A percentile compares a stretch with the other conserved stretches of the same genome.
Evolutionary conservation across 2,329 filamentous ascomycete genomes (phyloP).

Genomic region (Blastomyces gilchristii): DNA sequence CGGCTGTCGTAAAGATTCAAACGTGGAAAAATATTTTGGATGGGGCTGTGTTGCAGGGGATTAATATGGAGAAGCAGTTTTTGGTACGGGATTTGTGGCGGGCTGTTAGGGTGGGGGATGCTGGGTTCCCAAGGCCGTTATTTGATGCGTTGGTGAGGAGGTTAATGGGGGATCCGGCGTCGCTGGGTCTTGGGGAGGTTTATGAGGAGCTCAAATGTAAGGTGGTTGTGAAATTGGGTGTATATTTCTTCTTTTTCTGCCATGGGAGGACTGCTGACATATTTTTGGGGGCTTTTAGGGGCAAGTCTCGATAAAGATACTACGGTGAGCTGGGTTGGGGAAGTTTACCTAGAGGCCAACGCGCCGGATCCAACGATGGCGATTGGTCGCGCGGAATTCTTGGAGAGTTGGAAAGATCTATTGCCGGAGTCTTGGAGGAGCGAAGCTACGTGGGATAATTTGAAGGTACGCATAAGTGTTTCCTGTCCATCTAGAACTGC

Average conservation of each 20-base stretch:
- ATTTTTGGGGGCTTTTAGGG: constrained; percentile 22
- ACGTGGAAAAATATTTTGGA: constrained; percentile 40
- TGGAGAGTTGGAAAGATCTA: constrained; percentile 34
- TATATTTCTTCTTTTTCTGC: neutral
- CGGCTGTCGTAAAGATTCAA: constrained; percentile 37
- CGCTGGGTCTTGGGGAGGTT: constrained; percentile 11
- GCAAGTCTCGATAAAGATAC: constrained; percentile 29
- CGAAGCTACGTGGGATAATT: constrained; percentile 25
- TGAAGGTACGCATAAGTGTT: constrained; percentile 22
- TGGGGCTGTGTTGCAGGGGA: constrained; percentile 31
- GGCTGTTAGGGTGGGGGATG: constrained; percentile 20
- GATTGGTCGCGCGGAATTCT: constrained; percentile 26
- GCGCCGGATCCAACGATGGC: constrained; percentile 25
- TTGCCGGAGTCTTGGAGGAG: constrained; percentile 36
- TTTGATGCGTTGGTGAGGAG: constrained; percentile 32
- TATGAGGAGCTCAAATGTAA: constrained; percentile 29
- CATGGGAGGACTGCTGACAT: neutral
- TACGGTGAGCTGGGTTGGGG: constrained; percentile 31
- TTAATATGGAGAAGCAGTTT: constrained; percentile 34
- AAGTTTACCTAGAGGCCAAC: constrained; percentile 31
- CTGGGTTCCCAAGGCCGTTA: constrained; percentile 24
- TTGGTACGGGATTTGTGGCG: constrained; percentile 34
- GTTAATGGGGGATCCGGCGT: constrained; percentile 23
- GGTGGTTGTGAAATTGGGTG: constrained; percentile 9
- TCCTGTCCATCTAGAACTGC: neutral